Evolutionary conservation across 1,139 yeast genomes (phyloP).

Genomic region (Taphrina wiesneri): DNA sequence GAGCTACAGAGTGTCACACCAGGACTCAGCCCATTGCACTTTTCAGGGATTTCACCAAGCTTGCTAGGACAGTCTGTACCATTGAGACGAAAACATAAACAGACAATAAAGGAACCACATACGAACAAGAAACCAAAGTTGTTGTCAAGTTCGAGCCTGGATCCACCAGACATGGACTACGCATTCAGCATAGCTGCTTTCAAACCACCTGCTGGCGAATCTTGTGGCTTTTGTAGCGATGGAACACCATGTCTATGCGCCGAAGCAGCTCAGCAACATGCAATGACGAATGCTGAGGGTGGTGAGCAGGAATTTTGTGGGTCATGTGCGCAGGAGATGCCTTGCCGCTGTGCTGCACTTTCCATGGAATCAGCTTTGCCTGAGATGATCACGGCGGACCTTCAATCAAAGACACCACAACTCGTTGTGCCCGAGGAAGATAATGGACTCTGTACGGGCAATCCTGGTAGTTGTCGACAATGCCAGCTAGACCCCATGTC

Average conservation of each 20-base stretch:
- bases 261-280: conserved; percentile 56
- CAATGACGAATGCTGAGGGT: background rate
- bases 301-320: background rate
- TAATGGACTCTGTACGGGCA: conserved; percentile 48
- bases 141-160: background rate
- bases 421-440: conserved; percentile 30
- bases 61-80: conserved; percentile 32
- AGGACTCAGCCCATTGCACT: background rate
- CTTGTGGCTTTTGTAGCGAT: conserved; percentile 91
- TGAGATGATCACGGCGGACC: background rate
- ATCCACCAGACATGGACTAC: background rate
- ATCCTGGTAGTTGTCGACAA: conserved; percentile 69
- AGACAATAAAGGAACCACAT: background rate
- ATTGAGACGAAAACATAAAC: background rate
- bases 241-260: conserved; percentile 91
- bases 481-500: conserved; percentile 89
- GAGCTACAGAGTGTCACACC: background rate
- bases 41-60: background rate
- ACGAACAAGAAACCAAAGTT: background rate
- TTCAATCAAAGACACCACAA: background rate
- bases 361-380: conserved; percentile 28
- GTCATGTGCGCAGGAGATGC: background rate
- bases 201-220: conserved; percentile 50
- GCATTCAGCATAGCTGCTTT: background rate
- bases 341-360: background rate